Conservation (phyloP, 768 basidiomycete species). For the Xerocomellus chrysenteron region DNA sequence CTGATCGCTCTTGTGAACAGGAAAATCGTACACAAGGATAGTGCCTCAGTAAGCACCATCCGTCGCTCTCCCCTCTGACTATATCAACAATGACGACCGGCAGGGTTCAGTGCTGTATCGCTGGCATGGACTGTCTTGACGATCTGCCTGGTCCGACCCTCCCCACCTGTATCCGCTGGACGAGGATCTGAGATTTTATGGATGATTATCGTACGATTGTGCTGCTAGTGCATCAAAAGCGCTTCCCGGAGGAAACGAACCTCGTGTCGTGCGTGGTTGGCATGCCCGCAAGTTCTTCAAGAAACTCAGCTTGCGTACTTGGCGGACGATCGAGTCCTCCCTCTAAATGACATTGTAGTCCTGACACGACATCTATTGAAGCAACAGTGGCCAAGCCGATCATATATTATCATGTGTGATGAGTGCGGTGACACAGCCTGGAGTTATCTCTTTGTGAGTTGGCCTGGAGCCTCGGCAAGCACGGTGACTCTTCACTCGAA, state of each 20-base stretch:
- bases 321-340: not conserved
- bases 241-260: not conserved
- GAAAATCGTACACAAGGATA: conserved; percentile 81
- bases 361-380: too few species aligned
- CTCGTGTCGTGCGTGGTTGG: too few species aligned
- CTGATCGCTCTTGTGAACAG: conserved; percentile 87
- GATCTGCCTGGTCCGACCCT: not conserved
- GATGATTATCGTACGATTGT: not conserved
- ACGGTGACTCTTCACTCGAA: too few species aligned
- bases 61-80: not conserved
- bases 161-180: not conserved
- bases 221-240: not conserved
- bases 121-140: conserved; percentile 58
- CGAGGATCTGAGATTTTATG: not conserved
- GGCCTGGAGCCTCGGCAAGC: too few species aligned
- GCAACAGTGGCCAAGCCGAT: not conserved
- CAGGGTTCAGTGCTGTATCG: conserved; percentile 69
- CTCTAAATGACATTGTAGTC: too few species aligned
- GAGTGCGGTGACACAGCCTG: too few species aligned
- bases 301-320: not conserved
- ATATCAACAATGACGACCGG: not conserved
- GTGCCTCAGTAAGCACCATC: conserved; percentile 45
- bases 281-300: not conserved
- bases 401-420: too few species aligned
- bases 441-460: too few species aligned